phyloP scores from a whole-genome alignment of 305 asterid species.

The Solanum hybrid region DNA sequence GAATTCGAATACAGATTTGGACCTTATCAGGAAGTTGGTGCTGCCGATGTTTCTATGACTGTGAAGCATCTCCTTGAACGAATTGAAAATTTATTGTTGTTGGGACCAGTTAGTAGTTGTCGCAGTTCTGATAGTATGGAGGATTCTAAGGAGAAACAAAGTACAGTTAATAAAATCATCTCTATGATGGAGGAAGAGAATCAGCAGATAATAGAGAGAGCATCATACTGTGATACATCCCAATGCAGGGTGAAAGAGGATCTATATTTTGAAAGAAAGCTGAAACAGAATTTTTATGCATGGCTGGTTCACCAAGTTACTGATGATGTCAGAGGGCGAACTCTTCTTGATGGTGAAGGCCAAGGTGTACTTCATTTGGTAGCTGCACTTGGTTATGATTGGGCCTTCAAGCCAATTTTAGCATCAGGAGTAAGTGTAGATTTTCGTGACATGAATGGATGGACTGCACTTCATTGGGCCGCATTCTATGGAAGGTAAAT shows the following conservation, averaged over 20 bases:
- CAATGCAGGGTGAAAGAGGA: slow-evolving; percentile 29
- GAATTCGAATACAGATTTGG: slow-evolving; percentile 69
- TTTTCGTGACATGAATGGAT: slow-evolving; percentile 90
- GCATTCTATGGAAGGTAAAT: slow-evolving; percentile 85
- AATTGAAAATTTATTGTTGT: slow-evolving; percentile 47
- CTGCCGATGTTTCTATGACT: slow-evolving; percentile 29
- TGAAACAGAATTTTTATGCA: slow-evolving; percentile 53
- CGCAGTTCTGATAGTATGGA: slow-evolving; percentile 22
- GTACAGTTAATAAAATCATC: slow-evolving; percentile 33
- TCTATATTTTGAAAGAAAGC: slow-evolving; percentile 41
- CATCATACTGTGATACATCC: slow-evolving; percentile 24
- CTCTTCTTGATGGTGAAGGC: slow-evolving; percentile 58
- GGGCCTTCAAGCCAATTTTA: slow-evolving; percentile 69
- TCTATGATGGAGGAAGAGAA: slow-evolving; percentile 53
- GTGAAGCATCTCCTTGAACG: slow-evolving; percentile 49
- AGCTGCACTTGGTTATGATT: slow-evolving; percentile 86
- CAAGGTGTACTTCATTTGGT: slow-evolving; percentile 91
- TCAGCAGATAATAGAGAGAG: slow-evolving; percentile 28
- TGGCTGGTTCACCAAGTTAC: slow-evolving; percentile 63
- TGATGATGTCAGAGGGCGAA: slow-evolving; percentile 55
- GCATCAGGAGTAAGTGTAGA: slow-evolving; percentile 63
- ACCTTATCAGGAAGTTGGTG: slow-evolving; percentile 23
- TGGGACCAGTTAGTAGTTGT: slow-evolving; percentile 25
- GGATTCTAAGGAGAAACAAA: slow-evolving; percentile 26
- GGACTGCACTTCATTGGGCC: slow-evolving; percentile 99